Evolutionary conservation across 139 green algal species (phyloP), one percentile per base, ranked within the genome.

Genomic region (Chlamydomonas urium): DNA sequence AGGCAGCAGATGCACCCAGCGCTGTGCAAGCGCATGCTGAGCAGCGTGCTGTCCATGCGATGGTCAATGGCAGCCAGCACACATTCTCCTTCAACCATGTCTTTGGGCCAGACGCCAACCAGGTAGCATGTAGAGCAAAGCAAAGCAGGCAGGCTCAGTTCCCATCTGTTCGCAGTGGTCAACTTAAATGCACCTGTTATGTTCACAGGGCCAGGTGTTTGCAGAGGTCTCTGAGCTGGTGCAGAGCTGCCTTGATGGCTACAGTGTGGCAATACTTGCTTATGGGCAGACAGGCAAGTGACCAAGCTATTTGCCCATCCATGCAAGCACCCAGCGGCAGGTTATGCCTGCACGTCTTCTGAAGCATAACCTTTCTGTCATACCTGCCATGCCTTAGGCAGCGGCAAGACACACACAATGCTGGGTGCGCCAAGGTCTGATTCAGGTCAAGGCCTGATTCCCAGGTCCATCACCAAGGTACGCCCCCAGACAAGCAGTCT

Each of bases 401-500:
- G 87, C 0, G 94, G 94, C 33, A 98, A 98, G 84, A 98, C 94
- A 8, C 87, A 96, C 88, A 98, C 94, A 2, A 98, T 98, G 94
- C 87, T 89, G 75, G 90, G 86, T n/a, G 69, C n/a, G 68, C n/a
- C 62, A 21, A 67, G n/a, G 26, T 65, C 19, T 17, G 29, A 31
- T 53, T n/a, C n/a, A n/a, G 42, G 42, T 53, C 14, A 10, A 53
- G 42, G 42, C 42, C 42, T 53, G 42, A 17, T 53, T 17, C 42
- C 42, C 42, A n/a, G 42, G 42, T n/a, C 42, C 42, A n/a, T n/a
- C n/a, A n/a, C n/a, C n/a, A n/a, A n/a, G n/a, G n/a, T n/a, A n/a
- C n/a, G n/a, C n/a, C n/a, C n/a, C n/a, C n/a, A n/a, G n/a, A n/a
- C n/a, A n/a, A n/a, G n/a, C n/a, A n/a, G n/a, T n/a, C n/a, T n/a